Evolutionary conservation across 2,329 filamentous ascomycete genomes (phyloP).

Genomic region (Colletotrichum cereale): DNA sequence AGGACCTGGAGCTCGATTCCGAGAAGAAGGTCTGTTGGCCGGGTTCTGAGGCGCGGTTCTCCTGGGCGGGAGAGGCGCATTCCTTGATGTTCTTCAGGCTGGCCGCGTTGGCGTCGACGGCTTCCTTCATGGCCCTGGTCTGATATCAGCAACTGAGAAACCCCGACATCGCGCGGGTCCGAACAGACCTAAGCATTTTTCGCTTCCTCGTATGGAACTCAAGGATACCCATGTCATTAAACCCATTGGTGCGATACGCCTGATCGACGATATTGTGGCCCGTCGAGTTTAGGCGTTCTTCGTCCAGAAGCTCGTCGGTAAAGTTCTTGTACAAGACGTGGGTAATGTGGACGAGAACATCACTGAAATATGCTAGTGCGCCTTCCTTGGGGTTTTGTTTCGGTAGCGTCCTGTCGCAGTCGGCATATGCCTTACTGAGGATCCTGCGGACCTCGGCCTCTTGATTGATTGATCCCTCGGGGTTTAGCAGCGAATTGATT

Average conservation of each 20-base stretch:
- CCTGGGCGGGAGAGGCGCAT: conserved; percentile 9
- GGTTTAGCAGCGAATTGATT: conserved; percentile 29
- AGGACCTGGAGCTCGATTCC: conserved; percentile 37
- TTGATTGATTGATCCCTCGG: conserved; percentile 20
- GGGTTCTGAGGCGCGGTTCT: neutral
- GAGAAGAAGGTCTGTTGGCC: conserved; percentile 9
- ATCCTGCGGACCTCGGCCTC: conserved; percentile 17
- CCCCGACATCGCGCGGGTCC: neutral
- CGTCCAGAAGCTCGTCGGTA: conserved; percentile 15
- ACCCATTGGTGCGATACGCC: conserved; percentile 12
- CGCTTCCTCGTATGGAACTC: conserved; percentile 26
- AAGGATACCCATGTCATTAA: conserved; percentile 32
- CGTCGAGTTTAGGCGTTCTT: conserved; percentile 30
- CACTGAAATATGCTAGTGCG: conserved; percentile 12
- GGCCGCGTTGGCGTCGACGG: neutral
- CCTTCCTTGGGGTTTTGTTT: conserved; percentile 15
- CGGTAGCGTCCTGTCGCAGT: conserved; percentile 3
- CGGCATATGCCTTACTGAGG: conserved; percentile 6
- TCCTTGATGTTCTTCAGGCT: conserved; percentile 13
- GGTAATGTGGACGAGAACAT: conserved; percentile 11
- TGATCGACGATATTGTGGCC: conserved; percentile 33
- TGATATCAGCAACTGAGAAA: neutral
- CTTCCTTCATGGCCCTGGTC: conserved; percentile 22
- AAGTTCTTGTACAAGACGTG: conserved; percentile 17
- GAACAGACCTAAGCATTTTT: conserved; percentile 28